Base-by-base conservation (phyloP, 1,284 basidiomycete genomes). In the Serendipita sp. region DNA sequence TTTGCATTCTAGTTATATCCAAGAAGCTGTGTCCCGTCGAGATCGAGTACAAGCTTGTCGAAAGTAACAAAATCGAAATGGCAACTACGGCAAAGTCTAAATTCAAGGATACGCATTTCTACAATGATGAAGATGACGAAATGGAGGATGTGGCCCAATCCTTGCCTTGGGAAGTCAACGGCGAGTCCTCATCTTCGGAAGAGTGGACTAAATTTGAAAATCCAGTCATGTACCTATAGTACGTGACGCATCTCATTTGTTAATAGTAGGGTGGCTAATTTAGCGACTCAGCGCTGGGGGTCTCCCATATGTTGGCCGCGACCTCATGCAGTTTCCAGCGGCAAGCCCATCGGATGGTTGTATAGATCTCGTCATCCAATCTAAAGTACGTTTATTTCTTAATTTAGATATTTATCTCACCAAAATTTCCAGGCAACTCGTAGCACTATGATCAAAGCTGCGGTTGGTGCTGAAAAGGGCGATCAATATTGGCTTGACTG, bases 291-390 rank as follows among this genome's bases (percentile, higher is more conserved):
- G 76, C 65, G 74, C 74, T 26, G 79, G 79, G 0, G 73, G 74
- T 65, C 71, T 77, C 67, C 78, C 78, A 0, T 79, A 73, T 68
- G 74, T 78, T 0, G 70, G 74, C 4, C 65, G 67, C 60, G 87
- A 92, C 70, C 75, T 91, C 45, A 88, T 93, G 85, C 85, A 92
- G 62, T 94, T 93, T 72, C 92, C 92, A 0, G 84, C 89, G 2
- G 85, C 89, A 1, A 73, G 84, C 43, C 83, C 87, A 0, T 83
- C 88, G 60, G 87, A 92, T 69, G 93, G 92, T 0, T 71, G 86
- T 43, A 82, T 95, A 62, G 92, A 96, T 70, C 73, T 95, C 22
- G 81, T 82, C 42, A 76, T 84, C 17, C 86, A 93, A 74, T 80
- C 82, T 62, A 68, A 78, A 62, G 89, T 88, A 66, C 61, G 77